phyloP scores from a whole-genome alignment of 805 yeast species.

The Metschnikowia amazonensis region DNA sequence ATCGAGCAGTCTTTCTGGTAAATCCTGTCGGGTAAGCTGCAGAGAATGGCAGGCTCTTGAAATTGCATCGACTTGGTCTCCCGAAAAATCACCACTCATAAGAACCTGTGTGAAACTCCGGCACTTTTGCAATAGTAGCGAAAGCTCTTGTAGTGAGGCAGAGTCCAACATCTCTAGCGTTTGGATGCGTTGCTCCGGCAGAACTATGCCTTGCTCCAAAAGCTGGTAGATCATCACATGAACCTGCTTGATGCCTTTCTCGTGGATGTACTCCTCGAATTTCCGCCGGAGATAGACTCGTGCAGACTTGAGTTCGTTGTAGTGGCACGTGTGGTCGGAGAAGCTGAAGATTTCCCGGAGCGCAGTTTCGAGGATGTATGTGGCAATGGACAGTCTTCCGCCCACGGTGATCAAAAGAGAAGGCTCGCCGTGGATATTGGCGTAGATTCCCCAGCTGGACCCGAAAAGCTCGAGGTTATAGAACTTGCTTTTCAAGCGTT shows the following conservation, averaged over 20 bases:
- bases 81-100: constrained; percentile 47
- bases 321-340: constrained; percentile 14
- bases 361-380: constrained; percentile 31
- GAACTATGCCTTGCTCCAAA: constrained; percentile 55
- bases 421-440: constrained; percentile 53
- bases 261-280: constrained; percentile 41
- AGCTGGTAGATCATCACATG: constrained; percentile 48
- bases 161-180: constrained; percentile 49
- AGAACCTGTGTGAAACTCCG: constrained; percentile 39
- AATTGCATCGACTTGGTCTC: constrained; percentile 18
- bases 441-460: constrained; percentile 52
- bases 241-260: constrained; percentile 46
- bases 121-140: constrained; percentile 22
- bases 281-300: constrained; percentile 46
- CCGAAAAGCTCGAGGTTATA: constrained; percentile 56
- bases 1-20: background rate
- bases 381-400: constrained; percentile 48
- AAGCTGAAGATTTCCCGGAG: constrained; percentile 27
- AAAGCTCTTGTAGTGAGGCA: constrained; percentile 29
- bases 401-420: constrained; percentile 49
- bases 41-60: constrained; percentile 5
- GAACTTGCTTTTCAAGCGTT: constrained; percentile 35
- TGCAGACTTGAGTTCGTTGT: constrained; percentile 39
- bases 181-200: constrained; percentile 52
- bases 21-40: background rate